A percentile compares a stretch with the other conserved stretches of the same genome.
phyloP scores from a whole-genome alignment of 305 asterid genomes.

The Euphrasia arctica region DNA sequence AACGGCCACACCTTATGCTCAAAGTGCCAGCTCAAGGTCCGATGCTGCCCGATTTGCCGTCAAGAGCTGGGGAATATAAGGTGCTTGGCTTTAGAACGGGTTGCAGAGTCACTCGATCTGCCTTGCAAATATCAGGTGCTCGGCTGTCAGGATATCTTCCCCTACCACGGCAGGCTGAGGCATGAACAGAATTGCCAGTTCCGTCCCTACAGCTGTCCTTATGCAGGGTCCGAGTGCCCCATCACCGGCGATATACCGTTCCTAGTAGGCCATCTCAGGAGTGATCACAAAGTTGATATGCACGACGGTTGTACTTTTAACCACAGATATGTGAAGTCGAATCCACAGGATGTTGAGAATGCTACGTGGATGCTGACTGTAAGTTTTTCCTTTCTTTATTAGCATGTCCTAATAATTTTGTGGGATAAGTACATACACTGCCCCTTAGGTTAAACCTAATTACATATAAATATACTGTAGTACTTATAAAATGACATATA shows the following conservation, averaged over 20 bases:
- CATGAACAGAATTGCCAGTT: conserved; percentile 68
- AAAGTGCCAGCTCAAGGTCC: conserved; percentile 65
- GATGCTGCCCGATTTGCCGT: conserved; percentile 74
- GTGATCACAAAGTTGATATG: conserved; percentile 83
- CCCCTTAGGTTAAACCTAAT: not conserved
- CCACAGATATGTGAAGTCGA: conserved; percentile 74
- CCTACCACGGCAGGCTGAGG: conserved; percentile 56
- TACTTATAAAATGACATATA: too few relatives aligned
- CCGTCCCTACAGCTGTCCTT: conserved; percentile 78
- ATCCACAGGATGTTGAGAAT: conserved; percentile 75
- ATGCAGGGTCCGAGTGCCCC: conserved; percentile 76
- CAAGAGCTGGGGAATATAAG: conserved; percentile 83
- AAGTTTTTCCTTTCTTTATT: conserved; percentile 33
- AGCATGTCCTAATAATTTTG: not conserved
- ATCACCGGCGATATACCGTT: conserved; percentile 58
- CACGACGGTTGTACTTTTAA: conserved; percentile 78
- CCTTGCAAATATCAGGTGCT: conserved; percentile 64
- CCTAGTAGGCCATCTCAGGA: conserved; percentile 73
- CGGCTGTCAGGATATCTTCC: conserved; percentile 73
- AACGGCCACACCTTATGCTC: conserved; percentile 87
- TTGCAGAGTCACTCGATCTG: conserved; percentile 73
- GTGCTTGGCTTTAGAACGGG: conserved; percentile 81
- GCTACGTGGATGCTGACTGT: conserved; percentile 93
- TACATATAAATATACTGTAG: too few relatives aligned
- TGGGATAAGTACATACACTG: not conserved